Percentiles rank a stretch among this genome's conserved stretches.
phyloP scores from a whole-genome alignment of 2,329 filamentous ascomycete genomes.

The Sarocladiaceae sp. region DNA sequence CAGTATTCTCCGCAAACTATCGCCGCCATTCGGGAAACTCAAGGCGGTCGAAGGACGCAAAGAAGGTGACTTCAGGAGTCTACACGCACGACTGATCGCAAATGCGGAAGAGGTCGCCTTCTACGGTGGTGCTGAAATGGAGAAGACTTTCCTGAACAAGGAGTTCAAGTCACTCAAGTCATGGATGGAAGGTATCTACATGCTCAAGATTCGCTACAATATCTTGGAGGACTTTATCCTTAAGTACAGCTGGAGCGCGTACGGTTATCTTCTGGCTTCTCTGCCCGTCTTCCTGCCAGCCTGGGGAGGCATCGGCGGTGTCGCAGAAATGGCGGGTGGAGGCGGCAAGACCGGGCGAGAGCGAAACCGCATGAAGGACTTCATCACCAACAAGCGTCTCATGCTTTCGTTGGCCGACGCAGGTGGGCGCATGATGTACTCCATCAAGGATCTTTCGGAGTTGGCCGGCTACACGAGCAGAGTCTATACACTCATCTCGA shows the following conservation, averaged over 20 bases:
- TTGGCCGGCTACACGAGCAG: conserved; percentile 93
- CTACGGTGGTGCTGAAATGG: conserved; percentile 92
- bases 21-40: conserved; percentile 92
- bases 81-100: conserved; percentile 88
- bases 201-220: conserved; percentile 96
- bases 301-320: conserved; percentile 81
- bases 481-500: conserved; percentile 93
- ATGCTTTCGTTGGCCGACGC: conserved; percentile 97
- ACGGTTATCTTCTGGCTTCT: conserved; percentile 90
- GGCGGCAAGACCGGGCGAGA: conserved; percentile 58
- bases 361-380: conserved; percentile 90
- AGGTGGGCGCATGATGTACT: conserved; percentile 98
- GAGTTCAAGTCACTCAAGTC: conserved; percentile 90
- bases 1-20: conserved; percentile 80
- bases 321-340: conserved; percentile 57
- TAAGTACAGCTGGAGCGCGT: conserved; percentile 98
- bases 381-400: conserved; percentile 97
- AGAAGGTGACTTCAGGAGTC: conserved; percentile 88
- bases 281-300: conserved; percentile 91
- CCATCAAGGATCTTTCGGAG: conserved; percentile 95
- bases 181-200: conserved; percentile 99
- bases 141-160: conserved; percentile 85
- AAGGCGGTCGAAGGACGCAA: conserved; percentile 94
- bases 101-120: conserved; percentile 98
- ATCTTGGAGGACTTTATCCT: conserved; percentile 98